Evolutionary conservation across 169 alveolate genomes (phyloP).

Genomic region (Plasmodium relictum): DNA sequence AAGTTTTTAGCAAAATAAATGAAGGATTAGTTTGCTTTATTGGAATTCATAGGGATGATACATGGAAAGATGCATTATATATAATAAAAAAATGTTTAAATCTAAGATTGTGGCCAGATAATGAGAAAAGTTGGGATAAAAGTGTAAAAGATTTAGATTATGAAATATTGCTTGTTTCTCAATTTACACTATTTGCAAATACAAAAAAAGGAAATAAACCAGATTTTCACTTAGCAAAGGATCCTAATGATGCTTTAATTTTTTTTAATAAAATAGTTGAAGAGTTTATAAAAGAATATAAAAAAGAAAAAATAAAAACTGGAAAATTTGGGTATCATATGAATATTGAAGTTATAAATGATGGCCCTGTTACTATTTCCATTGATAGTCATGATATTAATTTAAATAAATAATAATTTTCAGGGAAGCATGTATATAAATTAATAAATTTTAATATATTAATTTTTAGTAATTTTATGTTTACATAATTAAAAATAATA

Average conservation of each 20-base stretch:
- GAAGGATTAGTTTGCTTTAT: constrained; percentile 54
- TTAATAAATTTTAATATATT: no score
- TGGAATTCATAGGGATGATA: constrained; percentile 66
- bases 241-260: constrained; percentile 90
- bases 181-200: constrained; percentile 93
- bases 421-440: no score
- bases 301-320: constrained; percentile 70
- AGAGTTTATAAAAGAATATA: constrained; percentile 60
- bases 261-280: constrained; percentile 89
- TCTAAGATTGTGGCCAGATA: constrained; percentile 89
- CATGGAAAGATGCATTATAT: constrained; percentile 68
- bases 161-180: constrained; percentile 91
- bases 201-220: constrained; percentile 94
- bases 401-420: neutral
- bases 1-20: constrained; percentile 56
- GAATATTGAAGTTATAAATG: constrained; percentile 91
- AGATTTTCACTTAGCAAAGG: constrained; percentile 94
- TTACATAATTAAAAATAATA: no score
- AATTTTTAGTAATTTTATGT: no score
- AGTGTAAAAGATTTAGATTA: constrained; percentile 88
- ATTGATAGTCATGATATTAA: constrained; percentile 77
- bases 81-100: constrained; percentile 88
- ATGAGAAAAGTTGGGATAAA: constrained; percentile 89
- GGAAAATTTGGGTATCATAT: constrained; percentile 92
- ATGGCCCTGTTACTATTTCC: constrained; percentile 95